A percentile compares a stretch with the other conserved stretches of the same genome.
Conservation (phyloP, 331 rosid species). For the Rosa hybrid region DNA sequence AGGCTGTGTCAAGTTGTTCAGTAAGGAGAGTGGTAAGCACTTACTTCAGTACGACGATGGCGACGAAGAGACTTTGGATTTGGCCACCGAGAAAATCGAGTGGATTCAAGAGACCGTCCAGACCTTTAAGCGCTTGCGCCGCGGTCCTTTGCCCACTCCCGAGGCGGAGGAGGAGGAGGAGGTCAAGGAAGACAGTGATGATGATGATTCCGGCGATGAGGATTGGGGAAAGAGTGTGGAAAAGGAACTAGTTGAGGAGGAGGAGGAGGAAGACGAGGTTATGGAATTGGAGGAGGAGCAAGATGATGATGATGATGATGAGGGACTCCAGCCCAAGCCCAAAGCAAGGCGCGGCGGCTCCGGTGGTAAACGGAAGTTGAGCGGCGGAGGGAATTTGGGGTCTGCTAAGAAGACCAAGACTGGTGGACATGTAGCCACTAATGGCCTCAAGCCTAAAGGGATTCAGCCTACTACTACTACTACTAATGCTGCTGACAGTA, state of each 20-base stretch:
- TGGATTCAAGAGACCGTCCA: slow-evolving; percentile 48
- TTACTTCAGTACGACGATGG: slow-evolving; percentile 67
- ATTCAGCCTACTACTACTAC: slow-evolving; percentile 30
- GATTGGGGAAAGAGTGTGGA: slow-evolving; percentile 78
- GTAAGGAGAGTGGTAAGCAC: slow-evolving; percentile 48
- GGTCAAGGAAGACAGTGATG: slow-evolving; percentile 26
- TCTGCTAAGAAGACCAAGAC: slow-evolving; percentile 62
- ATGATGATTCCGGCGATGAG: slow-evolving; percentile 72
- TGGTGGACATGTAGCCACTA: slow-evolving; percentile 28
- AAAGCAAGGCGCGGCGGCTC: slow-evolving; percentile 34
- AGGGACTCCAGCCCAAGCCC: slow-evolving; percentile 5
- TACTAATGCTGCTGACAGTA: slow-evolving; percentile 42
- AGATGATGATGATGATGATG: slow-evolving; percentile 15
- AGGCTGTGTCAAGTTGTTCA: slow-evolving; percentile 66
- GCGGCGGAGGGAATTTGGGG: slow-evolving; percentile 35
- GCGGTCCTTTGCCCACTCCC: slow-evolving; percentile 24
- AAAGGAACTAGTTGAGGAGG: slow-evolving; percentile 49
- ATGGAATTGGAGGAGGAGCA: slow-evolving; percentile 41
- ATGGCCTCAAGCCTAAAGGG: slow-evolving; percentile 34
- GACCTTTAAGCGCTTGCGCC: slow-evolving; percentile 56
- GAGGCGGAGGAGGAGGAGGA: slow-evolving; percentile 4
- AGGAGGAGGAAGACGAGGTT: slow-evolving; percentile 54
- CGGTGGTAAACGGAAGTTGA: slow-evolving; percentile 46
- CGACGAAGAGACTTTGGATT: slow-evolving; percentile 63
- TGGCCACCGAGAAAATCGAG: slow-evolving; percentile 66